Conservation (phyloP, 163 green algal species). For the Scenedesmus sp. region DNA sequence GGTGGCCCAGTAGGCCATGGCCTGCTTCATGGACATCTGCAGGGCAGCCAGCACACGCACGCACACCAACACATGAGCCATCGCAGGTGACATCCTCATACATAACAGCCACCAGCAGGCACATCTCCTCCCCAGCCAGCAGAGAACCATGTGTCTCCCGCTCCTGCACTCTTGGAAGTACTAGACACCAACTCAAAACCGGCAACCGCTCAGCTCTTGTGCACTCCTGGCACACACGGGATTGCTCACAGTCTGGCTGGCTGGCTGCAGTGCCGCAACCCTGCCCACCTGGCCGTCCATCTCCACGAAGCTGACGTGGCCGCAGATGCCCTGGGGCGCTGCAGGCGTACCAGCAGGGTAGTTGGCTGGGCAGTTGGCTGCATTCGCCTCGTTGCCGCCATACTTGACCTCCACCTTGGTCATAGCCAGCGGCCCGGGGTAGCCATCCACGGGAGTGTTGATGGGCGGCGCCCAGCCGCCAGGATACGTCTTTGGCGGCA, state of each 20-base stretch:
- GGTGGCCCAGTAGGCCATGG: conserved; percentile 34
- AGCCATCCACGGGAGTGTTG: not conserved
- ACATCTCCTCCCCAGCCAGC: not conserved
- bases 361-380: not conserved
- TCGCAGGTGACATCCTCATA: not conserved
- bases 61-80: not conserved
- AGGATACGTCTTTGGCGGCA: conserved; percentile 16
- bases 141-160: not conserved
- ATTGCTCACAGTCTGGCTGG: not conserved
- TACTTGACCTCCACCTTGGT: not conserved
- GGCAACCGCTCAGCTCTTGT: not conserved
- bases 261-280: not conserved
- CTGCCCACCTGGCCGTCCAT: conserved; percentile 3
- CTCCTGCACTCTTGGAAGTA: not conserved
- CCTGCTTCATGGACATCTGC: conserved; percentile 43
- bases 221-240: not conserved
- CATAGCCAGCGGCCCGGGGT: conserved; percentile 1
- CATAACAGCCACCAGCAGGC: not conserved
- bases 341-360: not conserved
- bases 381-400: not conserved
- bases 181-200: not conserved
- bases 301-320: conserved; percentile 34
- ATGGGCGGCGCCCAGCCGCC: not conserved
- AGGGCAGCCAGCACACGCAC: conserved; percentile 17
- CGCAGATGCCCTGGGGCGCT: not conserved